A percentile compares a stretch with the other conserved stretches of the same genome.
phyloP scores from a whole-genome alignment of 495 filamentous ascomycete genomes.

The Xylaria sp. region DNA sequence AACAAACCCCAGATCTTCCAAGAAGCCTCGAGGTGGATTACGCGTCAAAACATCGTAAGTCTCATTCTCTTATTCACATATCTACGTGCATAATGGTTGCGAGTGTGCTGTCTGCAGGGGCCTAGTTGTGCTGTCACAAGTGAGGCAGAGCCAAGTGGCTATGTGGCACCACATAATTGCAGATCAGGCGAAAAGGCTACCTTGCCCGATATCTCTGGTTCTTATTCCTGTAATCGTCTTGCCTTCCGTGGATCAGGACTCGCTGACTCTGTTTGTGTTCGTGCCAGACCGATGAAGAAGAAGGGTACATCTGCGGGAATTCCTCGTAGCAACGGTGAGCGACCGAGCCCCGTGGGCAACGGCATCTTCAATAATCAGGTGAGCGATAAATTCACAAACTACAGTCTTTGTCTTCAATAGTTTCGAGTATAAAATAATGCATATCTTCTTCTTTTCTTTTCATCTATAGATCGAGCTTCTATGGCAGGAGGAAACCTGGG shows the following conservation, averaged over 20 bases:
- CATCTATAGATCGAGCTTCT: not conserved
- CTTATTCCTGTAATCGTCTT: not conserved
- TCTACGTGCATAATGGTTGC: constrained; percentile 24
- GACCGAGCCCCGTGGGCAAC: constrained; percentile 56
- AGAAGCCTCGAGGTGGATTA: constrained; percentile 62
- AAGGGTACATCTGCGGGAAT: constrained; percentile 59
- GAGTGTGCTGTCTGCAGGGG: constrained; percentile 30
- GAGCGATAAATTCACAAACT: constrained; percentile 32
- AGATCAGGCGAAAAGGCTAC: constrained; percentile 23
- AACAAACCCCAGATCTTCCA: constrained; percentile 55
- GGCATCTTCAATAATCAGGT: constrained; percentile 52
- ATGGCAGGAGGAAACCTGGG: not conserved
- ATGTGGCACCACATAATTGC: constrained; percentile 47
- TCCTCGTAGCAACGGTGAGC: constrained; percentile 58
- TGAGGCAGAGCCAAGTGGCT: constrained; percentile 44
- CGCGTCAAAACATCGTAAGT: constrained; percentile 77
- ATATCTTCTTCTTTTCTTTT: not conserved
- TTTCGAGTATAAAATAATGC: not conserved
- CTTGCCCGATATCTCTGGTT: constrained; percentile 1
- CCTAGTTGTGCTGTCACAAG: constrained; percentile 39
- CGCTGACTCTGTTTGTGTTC: constrained; percentile 28
- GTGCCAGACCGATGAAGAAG: constrained; percentile 62
- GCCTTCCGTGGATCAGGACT: constrained; percentile 11
- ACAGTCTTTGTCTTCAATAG: not conserved
- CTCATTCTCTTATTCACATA: constrained; percentile 17